A percentile compares a stretch with the other conserved stretches of the same genome.
phyloP scores from a whole-genome alignment of 306 rosid genomes.

The Quercus mongolica region DNA sequence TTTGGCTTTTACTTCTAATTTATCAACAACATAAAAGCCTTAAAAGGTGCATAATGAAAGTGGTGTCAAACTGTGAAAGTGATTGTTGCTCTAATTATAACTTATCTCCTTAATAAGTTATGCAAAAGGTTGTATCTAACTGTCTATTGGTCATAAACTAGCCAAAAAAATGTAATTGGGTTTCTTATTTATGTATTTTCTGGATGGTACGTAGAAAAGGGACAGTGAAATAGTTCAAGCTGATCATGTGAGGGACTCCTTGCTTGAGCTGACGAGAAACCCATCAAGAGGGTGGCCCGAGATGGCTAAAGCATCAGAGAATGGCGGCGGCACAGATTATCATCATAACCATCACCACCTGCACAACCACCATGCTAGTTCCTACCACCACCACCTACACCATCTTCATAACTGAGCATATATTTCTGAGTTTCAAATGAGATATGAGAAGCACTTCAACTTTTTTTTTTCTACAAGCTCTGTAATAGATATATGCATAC shows the following conservation, averaged over 20 bases:
- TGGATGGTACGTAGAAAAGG: slow-evolving; percentile 46
- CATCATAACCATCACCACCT: slow-evolving; percentile 24
- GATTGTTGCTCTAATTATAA: neutral
- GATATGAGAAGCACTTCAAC: neutral
- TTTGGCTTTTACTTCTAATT: neutral
- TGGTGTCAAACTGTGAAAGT: too few species aligned
- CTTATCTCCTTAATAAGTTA: too few species aligned
- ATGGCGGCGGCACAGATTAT: slow-evolving; percentile 34
- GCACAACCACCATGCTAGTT: slow-evolving; percentile 36
- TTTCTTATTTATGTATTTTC: neutral
- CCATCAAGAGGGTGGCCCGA: slow-evolving; percentile 47
- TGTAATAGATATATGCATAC: neutral
- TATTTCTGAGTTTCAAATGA: neutral
- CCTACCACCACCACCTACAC: slow-evolving; percentile 44
- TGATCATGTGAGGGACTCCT: slow-evolving; percentile 70
- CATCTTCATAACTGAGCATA: slow-evolving; percentile 32
- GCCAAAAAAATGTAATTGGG: neutral
- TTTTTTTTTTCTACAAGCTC: neutral
- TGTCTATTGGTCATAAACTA: too few species aligned
- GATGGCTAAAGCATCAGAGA: slow-evolving; percentile 40
- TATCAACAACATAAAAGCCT: too few species aligned
- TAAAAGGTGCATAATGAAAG: too few species aligned
- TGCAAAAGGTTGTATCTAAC: too few species aligned
- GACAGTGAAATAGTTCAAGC: slow-evolving; percentile 71
- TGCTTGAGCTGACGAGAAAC: slow-evolving; percentile 69